Conservation (phyloP, 495 filamentous ascomycete genomes). For the Neurospora sp. region DNA sequence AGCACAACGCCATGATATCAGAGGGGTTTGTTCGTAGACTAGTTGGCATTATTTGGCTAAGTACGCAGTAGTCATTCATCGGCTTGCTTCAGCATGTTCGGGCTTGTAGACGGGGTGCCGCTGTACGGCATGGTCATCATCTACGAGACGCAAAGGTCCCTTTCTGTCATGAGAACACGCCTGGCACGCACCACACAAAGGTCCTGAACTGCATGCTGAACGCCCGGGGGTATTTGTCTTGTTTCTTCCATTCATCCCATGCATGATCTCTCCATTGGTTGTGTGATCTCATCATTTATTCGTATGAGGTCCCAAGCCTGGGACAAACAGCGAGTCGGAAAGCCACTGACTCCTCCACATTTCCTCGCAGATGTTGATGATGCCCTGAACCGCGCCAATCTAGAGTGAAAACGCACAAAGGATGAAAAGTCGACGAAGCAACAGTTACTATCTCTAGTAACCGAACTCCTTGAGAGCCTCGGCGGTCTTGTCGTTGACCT, state of each 20-base stretch:
- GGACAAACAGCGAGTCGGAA: conserved; percentile 26
- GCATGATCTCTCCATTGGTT: conserved; percentile 29
- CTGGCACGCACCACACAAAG: background rate
- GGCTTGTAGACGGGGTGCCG: background rate
- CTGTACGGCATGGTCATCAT: background rate
- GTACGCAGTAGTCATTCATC: background rate
- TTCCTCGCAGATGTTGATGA: conserved; percentile 31
- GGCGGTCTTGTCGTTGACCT: conserved; percentile 59
- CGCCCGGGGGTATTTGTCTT: conserved; percentile 20
- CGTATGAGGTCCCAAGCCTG: conserved; percentile 26
- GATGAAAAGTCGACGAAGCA: conserved; percentile 15
- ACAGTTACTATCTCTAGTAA: conserved; percentile 35
- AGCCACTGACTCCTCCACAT: conserved; percentile 24
- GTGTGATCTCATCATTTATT: conserved; percentile 28
- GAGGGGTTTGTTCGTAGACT: background rate
- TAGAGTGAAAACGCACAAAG: conserved; percentile 31
- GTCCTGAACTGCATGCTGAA: background rate
- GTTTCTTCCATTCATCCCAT: conserved; percentile 21
- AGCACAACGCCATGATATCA: background rate
- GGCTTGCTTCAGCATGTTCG: background rate
- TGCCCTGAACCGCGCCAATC: conserved; percentile 34
- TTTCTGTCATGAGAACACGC: background rate
- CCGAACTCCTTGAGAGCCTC: conserved; percentile 44
- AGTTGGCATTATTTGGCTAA: background rate
- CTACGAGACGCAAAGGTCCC: background rate